Percentiles rank a stretch among this genome's conserved stretches.
These are phyloP conservation scores for Omphalea diandra DNA, from an alignment of 441 rosid genomes.

Conservation along the genomic window DNA sequence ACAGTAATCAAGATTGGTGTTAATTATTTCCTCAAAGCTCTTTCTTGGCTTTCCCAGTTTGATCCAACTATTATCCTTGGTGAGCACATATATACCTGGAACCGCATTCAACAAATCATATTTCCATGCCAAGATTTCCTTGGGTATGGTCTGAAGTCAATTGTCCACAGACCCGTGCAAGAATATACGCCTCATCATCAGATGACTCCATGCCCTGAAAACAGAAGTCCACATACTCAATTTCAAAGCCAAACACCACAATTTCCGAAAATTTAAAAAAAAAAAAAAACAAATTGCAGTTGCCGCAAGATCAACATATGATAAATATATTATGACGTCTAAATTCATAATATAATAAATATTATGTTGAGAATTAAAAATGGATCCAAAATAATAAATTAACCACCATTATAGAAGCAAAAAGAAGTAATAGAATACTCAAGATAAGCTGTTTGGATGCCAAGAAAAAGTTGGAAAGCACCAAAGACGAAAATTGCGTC, in stretches of 20 bases:
- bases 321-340: no score
- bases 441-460: no score
- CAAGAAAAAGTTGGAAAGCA: no score
- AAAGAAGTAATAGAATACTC: no score
- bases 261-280: background rate
- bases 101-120: constrained; percentile 49
- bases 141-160: constrained; percentile 55
- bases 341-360: no score
- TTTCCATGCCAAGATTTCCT: constrained; percentile 70
- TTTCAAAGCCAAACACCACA: background rate
- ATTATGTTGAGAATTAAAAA: no score
- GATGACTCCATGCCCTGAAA: constrained; percentile 41
- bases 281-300: background rate
- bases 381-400: no score
- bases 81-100: constrained; percentile 63
- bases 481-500: no score
- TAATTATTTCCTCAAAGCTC: constrained; percentile 51
- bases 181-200: constrained; percentile 65
- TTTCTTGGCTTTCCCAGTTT: constrained; percentile 77
- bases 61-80: constrained; percentile 63
- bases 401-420: no score
- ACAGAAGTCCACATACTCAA: background rate
- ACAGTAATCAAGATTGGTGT: constrained; percentile 55
- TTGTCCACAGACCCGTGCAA: constrained; percentile 57
- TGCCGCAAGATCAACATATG: no score